Evolutionary conservation across 1,139 yeast genomes (phyloP), one percentile per base, ranked within the genome.

Genomic region (Saccharomyces hybrid): DNA sequence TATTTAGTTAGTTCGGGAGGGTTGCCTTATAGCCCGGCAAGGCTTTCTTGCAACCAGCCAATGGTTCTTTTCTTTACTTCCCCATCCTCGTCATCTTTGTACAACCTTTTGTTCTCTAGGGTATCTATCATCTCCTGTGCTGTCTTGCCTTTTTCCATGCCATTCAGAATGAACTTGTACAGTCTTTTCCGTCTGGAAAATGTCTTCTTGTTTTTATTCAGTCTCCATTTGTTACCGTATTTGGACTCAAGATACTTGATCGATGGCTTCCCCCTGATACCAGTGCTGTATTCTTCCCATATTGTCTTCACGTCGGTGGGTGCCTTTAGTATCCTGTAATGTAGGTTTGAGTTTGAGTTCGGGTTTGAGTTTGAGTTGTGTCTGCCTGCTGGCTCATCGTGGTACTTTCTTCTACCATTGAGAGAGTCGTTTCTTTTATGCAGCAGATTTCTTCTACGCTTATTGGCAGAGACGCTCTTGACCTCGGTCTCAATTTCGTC

Each of bases 211-310:
- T 68, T 68, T 48, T 65, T 64, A 27, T 63, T 69, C 32, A 62
- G 56, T 49, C 74, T 61, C 75, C 75, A 71, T 52, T 67, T 68
- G 52, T 68, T 68, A 11, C 74, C 74, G 54, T 66, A 70, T 49
- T 62, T 66, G 48, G 68, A 70, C 52, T 71, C 74, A 20, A 71
- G 61, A 7, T 63, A 64, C 50, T 66, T 63, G 8, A 71, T 68
- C 0, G 74, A 65, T 5, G 73, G 73, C 13, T 63, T 64, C 0
- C 73, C 73, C 52, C 69, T 63, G n/a, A 70, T 63, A 1, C 75
- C 75, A 47, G 59, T 58, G 1, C 66, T 64, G 53, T 70, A 71
- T 53, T 71, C 75, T 41, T 67, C 68, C 73, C 73, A 70, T 14
- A 70, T 69, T n/a, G 70, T 68, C 28, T 61, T 59, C 9, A 69